Evolutionary conservation across 2,329 filamentous ascomycete genomes (phyloP), one percentile per base, ranked within the genome.

Genomic region (Sporothrix brasiliensis): DNA sequence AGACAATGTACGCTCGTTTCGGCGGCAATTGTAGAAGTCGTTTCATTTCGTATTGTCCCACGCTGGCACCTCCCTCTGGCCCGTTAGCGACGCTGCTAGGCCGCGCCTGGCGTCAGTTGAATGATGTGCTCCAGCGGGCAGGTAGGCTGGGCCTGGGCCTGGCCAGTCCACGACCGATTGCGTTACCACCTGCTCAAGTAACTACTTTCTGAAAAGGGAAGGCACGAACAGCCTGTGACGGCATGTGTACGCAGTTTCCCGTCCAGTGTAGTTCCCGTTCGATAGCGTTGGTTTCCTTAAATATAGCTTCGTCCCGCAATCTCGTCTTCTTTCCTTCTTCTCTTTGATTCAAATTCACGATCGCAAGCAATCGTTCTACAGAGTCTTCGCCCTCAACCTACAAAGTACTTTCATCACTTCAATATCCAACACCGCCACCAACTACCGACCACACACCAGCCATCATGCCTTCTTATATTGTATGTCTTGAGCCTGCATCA

Each of bases 401-500:
- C n/a, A n/a, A 24, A 24, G 34, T n/a, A 16, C n/a, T 14, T 24
- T 3, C 4, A 61, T 14, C 58, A 16, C 34, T 41, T 21, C 34
- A 11, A 60, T 5, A 16, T 14, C 9, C 41, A 44, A 44, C 41
- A 41, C 39, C 21, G 1, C 10, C 41, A 50, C 14, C 19, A 44
- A 14, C 58, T 7, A 24, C n/a, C 30, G 16, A 41, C 14, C 14
- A 27, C 53, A 19, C 13, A n/a, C 19, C 44, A 4, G 5, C 27
- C 70, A 75, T 16, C 14, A 75, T 75, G 74, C 74, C 74, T 70
- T 63, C 71, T 61, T 75, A 74, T 73, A 75, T 75, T 70, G 74
- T 75, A 68, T 54, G 30, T 39, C 41, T n/a, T 30, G 39, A 10
- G n/a, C 30, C 41, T 5, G 30, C 16, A 41, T 14, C 56, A 41